Evolutionary conservation across 2,329 filamentous ascomycete species (phyloP), one percentile per base, ranked within the genome.

Genomic region (Penicillium sp.): DNA sequence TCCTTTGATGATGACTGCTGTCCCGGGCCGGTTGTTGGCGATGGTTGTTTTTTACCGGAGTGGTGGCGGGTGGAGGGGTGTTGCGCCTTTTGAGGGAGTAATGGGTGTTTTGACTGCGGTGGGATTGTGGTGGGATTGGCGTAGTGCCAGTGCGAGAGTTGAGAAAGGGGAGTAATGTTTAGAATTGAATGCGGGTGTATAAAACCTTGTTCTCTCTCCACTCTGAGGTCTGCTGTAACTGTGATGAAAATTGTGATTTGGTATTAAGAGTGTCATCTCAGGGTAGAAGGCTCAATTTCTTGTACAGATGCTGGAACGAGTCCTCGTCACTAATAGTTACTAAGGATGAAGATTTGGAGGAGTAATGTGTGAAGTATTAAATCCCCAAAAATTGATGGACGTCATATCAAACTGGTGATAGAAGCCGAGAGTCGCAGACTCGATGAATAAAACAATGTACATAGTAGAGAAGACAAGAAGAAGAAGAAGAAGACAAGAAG

Each of bases 11-110:
- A 39, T 61, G 31, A 58, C 52, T 5, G 54, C 62, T 7, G 39
- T 66, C 7, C 60, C 62, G 14, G 62, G 64, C 1, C 59, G 64
- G n/a, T 43, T 66, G 10, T 35, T 66, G 36, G 64, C 62, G 0
- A 55, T 60, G 3, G 50, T 61, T 14, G 60, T 64, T 3, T 64
- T 66, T 41, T 27, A 58, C 37, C 51, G 56, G 4, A 54, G 46
- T 49, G 58, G 60, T 6, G 60, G 56, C 18, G 56, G 35, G 13
- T 66, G 64, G 62, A 49, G 35, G 33, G 51, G 53, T 22, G 56
- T 63, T 36, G 64, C 64, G 18, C 64, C 64, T 40, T 64, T 66
- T 40, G 64, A 66, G 36, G 60, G 58, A 9, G 6, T 58, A 4
- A 64, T 66, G 64, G 62, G 62, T 0, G 9, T 63, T 9, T 24